Evolutionary conservation across 768 basidiomycete genomes (phyloP), one percentile per base, ranked within the genome.

Genomic region (Leccinum olivaceopallidum): DNA sequence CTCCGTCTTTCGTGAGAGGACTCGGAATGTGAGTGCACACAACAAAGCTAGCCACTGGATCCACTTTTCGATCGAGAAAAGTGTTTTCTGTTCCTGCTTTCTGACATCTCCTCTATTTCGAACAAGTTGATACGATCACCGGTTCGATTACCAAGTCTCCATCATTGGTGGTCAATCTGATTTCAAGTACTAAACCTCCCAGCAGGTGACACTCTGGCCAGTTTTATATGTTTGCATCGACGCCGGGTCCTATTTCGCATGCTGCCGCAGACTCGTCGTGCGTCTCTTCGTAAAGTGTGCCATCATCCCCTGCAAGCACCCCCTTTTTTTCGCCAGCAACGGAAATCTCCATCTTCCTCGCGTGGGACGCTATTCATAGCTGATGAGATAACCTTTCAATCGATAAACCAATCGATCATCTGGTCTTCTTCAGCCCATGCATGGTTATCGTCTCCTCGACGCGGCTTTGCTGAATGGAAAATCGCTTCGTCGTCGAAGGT

Each of bases 351-450:
- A 55, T 62, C 48, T 66, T 64, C 66, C 59, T 55, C 60, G 37
- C 65, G 53, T 51, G 32, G 59, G 68, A 36, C 37, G 58, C 26
- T 65, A 60, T 64, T 62, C 58, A 69, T 66, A 65, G 65, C 20
- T 47, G 44, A 67, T 63, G 62, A 64, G 69, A 62, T 63, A 62
- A 36, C 58, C 60, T 65, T 73, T 26, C 42, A 36, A 69, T 65
- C 64, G 71, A 74, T 69, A 63, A 60, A 59, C 51, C 59, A 58
- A 44, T 22, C 44, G 47, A 56, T 51, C 36, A 57, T 42, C 26
- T 16, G 36, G 32, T 39, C 53, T 55, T 55, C 56, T 42, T 36
- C 42, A 30, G 2, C 24, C 4, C 13, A 34, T 53, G 39, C 36
- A 5, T 26, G 36, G 42, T 39, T 28, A 30, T 65, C 20, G 36